phyloP scores from a whole-genome alignment of 768 basidiomycete species.

The Rossbeevera mucosa region DNA sequence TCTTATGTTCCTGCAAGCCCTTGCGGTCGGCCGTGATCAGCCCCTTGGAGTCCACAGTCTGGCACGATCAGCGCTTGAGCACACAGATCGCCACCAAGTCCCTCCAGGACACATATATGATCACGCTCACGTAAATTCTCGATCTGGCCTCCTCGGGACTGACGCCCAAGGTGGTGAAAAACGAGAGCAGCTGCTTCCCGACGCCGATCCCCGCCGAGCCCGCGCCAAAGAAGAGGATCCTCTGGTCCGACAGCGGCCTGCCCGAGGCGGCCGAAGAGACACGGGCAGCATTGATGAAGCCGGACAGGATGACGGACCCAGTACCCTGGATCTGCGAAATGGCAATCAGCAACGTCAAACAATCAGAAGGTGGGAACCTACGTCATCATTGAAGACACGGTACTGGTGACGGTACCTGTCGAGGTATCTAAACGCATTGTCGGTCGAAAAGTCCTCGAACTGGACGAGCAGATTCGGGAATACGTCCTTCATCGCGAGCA shows the following conservation, averaged over 20 bases:
- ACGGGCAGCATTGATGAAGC: conserved; percentile 69
- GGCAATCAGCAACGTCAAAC: neutral
- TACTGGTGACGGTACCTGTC: conserved; percentile 55
- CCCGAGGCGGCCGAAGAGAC: conserved; percentile 48
- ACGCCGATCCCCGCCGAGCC: conserved; percentile 53
- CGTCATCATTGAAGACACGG: conserved; percentile 71
- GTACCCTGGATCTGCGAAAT: conserved; percentile 58
- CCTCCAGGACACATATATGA: neutral
- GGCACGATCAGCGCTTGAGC: conserved; percentile 12
- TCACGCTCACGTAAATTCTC: conserved; percentile 56
- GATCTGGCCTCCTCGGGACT: conserved; percentile 60
- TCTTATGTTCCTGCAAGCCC: conserved; percentile 70
- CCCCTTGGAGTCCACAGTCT: conserved; percentile 77
- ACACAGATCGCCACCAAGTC: neutral
- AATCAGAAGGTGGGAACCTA: conserved; percentile 29
- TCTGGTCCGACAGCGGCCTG: conserved; percentile 42
- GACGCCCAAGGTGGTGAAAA: conserved; percentile 52
- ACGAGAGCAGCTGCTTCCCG: conserved; percentile 45
- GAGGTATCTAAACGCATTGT: conserved; percentile 73
- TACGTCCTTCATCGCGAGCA: conserved; percentile 57
- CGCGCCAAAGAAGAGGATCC: conserved; percentile 55
- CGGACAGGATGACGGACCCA: conserved; percentile 70
- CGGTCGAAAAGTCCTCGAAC: conserved; percentile 74
- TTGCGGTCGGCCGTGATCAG: conserved; percentile 66
- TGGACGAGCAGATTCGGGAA: conserved; percentile 70